These are phyloP conservation scores for Spergularia bocconei DNA, from an alignment of 148 eudicot species.

Conservation along the genomic window DNA sequence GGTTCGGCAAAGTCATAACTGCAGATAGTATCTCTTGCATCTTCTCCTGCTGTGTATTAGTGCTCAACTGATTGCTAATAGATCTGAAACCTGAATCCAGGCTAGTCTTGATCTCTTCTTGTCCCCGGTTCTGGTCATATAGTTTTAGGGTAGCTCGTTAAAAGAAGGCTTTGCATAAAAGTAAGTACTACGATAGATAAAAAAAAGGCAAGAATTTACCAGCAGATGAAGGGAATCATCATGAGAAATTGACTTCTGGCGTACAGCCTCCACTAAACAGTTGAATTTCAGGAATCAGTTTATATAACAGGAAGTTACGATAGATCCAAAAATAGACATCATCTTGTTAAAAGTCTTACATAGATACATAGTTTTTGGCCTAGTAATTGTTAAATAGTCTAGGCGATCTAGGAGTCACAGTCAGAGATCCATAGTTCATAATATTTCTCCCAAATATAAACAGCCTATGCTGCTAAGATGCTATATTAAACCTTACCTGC, in stretches of 20 bases:
- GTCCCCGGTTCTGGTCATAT: slow-evolving; percentile 65
- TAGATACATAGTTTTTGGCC: not conserved
- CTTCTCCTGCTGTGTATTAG: slow-evolving; percentile 43
- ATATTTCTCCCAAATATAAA: not conserved
- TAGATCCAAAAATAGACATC: not conserved
- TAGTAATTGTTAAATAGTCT: not conserved
- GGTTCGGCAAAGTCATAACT: slow-evolving; percentile 51
- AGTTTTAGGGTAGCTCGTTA: slow-evolving; percentile 13
- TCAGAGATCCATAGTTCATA: not conserved
- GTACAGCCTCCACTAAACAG: slow-evolving; percentile 69
- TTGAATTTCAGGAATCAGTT: not conserved
- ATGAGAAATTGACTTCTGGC: slow-evolving; percentile 65
- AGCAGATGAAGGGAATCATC: slow-evolving; percentile 62
- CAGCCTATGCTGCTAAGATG: not conserved
- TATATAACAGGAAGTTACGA: not conserved
- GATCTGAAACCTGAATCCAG: slow-evolving; percentile 51
- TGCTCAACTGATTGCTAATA: slow-evolving; percentile 49
- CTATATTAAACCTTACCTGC: slow-evolving; percentile 46
- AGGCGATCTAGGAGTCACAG: not conserved
- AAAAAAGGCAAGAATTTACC: slow-evolving; percentile 41
- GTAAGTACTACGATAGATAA: not conserved
- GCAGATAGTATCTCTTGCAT: slow-evolving; percentile 41
- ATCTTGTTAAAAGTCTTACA: not conserved
- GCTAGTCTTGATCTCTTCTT: slow-evolving; percentile 58
- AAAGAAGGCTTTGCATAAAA: slow-evolving; percentile 2